phyloP scores from a whole-genome alignment of 768 basidiomycete genomes.

The Podaxis carcinomalis region DNA sequence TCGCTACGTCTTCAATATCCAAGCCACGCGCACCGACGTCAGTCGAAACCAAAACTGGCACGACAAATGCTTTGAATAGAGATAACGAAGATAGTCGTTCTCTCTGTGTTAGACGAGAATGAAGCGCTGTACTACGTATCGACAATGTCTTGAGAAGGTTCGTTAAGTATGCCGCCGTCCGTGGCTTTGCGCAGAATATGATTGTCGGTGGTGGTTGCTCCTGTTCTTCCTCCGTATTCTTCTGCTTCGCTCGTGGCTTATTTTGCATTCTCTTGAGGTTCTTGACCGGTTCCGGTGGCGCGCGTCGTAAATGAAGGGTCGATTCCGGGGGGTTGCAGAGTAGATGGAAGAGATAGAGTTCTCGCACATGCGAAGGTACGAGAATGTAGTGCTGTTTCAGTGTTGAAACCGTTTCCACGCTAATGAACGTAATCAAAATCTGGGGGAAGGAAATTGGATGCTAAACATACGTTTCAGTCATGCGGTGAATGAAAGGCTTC shows the following conservation, averaged over 20 bases:
- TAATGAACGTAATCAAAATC: constrained; percentile 23
- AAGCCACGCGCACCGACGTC: constrained; percentile 95
- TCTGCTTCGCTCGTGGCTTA: constrained; percentile 27
- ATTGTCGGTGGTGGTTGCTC: constrained; percentile 92
- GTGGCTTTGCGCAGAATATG: constrained; percentile 84
- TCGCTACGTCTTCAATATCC: constrained; percentile 93
- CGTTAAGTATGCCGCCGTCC: constrained; percentile 89
- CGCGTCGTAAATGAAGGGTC: constrained; percentile 62
- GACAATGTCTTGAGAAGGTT: constrained; percentile 68
- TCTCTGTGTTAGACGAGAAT: constrained; percentile 90
- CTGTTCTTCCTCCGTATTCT: constrained; percentile 45
- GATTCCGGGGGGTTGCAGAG: constrained; percentile 86
- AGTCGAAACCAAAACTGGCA: constrained; percentile 90
- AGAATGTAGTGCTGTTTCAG: constrained; percentile 88
- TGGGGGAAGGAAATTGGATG: not conserved
- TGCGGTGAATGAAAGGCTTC: constrained; percentile 82
- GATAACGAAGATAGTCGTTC: constrained; percentile 83
- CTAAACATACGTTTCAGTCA: constrained; percentile 53
- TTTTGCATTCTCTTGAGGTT: constrained; percentile 21
- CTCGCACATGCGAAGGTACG: constrained; percentile 91
- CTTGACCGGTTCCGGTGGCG: constrained; percentile 50
- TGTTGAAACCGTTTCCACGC: constrained; percentile 85
- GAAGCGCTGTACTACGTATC: constrained; percentile 85
- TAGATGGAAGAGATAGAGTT: constrained; percentile 86
- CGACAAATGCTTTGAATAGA: constrained; percentile 78